These are phyloP conservation scores for Boletales sp. DNA, from an alignment of 768 basidiomycete species.

Conservation along the genomic window DNA sequence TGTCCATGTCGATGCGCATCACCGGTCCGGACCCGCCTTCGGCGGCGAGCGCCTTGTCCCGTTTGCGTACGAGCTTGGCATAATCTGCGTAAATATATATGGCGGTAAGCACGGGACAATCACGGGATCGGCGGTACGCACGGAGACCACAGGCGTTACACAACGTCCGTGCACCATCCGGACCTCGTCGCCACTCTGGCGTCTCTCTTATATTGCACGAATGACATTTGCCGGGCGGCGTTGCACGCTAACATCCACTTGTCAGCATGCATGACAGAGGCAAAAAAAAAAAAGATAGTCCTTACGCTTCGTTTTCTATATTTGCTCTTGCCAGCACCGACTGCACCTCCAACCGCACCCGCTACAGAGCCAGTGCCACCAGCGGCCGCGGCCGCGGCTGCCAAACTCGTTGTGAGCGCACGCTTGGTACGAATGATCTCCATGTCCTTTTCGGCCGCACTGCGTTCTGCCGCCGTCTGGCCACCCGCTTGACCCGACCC, in stretches of 20 bases:
- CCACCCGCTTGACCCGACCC: conserved; percentile 12
- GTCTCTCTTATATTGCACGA: conserved; percentile 86
- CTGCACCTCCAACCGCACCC: conserved; percentile 19
- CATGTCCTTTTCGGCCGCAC: conserved; percentile 81
- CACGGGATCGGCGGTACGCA: conserved; percentile 30
- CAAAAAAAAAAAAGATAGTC: conserved; percentile 19
- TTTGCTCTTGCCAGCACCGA: conserved; percentile 55
- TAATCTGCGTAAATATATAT: conserved; percentile 52
- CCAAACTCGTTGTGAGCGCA: conserved; percentile 63
- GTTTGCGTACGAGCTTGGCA: conserved; percentile 77
- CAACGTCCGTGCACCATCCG: conserved; percentile 78
- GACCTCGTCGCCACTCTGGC: conserved; percentile 85
- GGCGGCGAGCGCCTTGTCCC: conserved; percentile 57
- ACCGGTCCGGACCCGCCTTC: conserved; percentile 44
- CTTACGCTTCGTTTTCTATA: conserved; percentile 84
- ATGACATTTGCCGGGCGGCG: conserved; percentile 83
- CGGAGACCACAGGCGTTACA: conserved; percentile 86
- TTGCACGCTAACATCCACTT: conserved; percentile 77
- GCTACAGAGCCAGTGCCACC: conserved; percentile 35
- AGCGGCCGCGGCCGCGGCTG: conserved; percentile 39
- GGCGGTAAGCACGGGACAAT: not conserved
- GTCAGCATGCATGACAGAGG: too few relatives aligned
- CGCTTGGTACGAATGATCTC: conserved; percentile 79
- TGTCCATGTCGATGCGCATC: conserved; percentile 69
- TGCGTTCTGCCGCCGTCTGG: conserved; percentile 40